Percentiles rank a stretch among this genome's conserved stretches.
These are phyloP conservation scores for Nidularia pulvinata DNA, from an alignment of 768 basidiomycete genomes.

Conservation along the genomic window DNA sequence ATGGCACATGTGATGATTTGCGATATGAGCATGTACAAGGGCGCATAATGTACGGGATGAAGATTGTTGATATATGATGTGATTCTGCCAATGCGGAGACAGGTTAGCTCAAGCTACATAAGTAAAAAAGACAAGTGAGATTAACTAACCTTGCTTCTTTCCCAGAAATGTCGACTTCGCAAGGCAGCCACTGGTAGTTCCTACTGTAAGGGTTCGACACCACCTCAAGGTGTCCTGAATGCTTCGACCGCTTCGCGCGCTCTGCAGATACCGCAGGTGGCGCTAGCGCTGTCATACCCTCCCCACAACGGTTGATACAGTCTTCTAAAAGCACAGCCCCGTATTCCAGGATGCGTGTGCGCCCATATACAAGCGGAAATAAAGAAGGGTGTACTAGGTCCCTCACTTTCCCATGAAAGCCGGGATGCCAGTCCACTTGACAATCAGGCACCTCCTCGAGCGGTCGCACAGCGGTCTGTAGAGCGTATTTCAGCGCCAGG, in stretches of 20 bases:
- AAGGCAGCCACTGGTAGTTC: constrained; percentile 10
- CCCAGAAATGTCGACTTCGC: constrained; percentile 2
- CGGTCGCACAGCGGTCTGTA: constrained; percentile 11
- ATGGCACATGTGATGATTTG: constrained; percentile 15
- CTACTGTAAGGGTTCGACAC: constrained; percentile 2
- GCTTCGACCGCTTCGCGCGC: too few species aligned
- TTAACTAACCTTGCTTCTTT: constrained; percentile 11
- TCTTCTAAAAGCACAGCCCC: constrained; percentile 6
- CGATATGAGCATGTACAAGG: constrained; percentile 16
- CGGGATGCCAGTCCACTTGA: constrained; percentile 39
- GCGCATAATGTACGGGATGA: constrained; percentile 13
- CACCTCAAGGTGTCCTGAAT: not conserved
- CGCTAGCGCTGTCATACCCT: too few species aligned
- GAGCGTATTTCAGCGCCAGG: constrained; percentile 4
- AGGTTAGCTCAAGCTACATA: not conserved
- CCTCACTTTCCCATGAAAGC: constrained; percentile 33
- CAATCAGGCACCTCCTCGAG: constrained; percentile 29
- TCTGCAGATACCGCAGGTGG: too few species aligned
- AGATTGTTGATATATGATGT: constrained; percentile 34
- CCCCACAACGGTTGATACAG: constrained; percentile 5
- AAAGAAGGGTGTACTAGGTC: constrained; percentile 40
- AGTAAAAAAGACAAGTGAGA: not conserved
- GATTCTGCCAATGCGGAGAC: constrained; percentile 5
- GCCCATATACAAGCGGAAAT: constrained; percentile 27
- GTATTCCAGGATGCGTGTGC: constrained; percentile 8